Evolutionary conservation across 2,329 filamentous ascomycete genomes (phyloP).

Genomic region (Westerdykella aurantiaca): DNA sequence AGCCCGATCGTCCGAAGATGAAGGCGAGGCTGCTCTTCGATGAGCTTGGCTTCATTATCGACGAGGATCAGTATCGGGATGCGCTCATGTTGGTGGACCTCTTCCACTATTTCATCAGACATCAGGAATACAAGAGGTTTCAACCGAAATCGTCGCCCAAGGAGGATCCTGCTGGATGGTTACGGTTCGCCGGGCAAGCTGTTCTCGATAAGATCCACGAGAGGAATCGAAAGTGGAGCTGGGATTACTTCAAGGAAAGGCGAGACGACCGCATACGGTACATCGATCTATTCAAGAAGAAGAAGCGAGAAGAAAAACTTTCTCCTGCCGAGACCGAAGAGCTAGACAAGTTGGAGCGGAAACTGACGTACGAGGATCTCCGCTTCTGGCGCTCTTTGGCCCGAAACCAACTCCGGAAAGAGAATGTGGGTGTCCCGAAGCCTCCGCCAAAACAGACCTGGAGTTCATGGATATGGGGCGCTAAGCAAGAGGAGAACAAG

Average conservation of each 20-base stretch:
- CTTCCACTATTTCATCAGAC: conserved; percentile 96
- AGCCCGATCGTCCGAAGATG: conserved; percentile 71
- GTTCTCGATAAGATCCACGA: conserved; percentile 93
- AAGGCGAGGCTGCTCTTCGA: conserved; percentile 92
- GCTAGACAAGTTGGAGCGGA: conserved; percentile 72
- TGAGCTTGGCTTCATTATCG: conserved; percentile 94
- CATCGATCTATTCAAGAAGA: conserved; percentile 94
- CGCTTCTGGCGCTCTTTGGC: conserved; percentile 95
- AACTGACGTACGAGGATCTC: conserved; percentile 88
- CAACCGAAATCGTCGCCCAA: conserved; percentile 82
- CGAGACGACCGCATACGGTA: conserved; percentile 84
- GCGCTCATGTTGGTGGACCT: conserved; percentile 96
- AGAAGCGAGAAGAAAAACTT: conserved; percentile 63
- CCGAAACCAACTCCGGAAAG: conserved; percentile 89
- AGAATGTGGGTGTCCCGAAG: conserved; percentile 85
- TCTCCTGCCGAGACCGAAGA: conserved; percentile 65
- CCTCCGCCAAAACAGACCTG: conserved; percentile 73
- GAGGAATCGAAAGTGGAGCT: conserved; percentile 86
- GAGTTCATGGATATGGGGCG: conserved; percentile 86
- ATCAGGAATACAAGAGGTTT: conserved; percentile 92
- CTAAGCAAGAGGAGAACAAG: conserved; percentile 55
- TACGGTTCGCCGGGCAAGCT: conserved; percentile 83
- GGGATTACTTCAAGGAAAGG: conserved; percentile 90
- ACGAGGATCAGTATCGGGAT: conserved; percentile 96
- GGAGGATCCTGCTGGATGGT: conserved; percentile 87